Percentiles rank a stretch among this genome's conserved stretches.
These are phyloP conservation scores for Conoideocrella luteorostrata DNA, from an alignment of 2,329 filamentous ascomycete species.

Conservation along the genomic window DNA sequence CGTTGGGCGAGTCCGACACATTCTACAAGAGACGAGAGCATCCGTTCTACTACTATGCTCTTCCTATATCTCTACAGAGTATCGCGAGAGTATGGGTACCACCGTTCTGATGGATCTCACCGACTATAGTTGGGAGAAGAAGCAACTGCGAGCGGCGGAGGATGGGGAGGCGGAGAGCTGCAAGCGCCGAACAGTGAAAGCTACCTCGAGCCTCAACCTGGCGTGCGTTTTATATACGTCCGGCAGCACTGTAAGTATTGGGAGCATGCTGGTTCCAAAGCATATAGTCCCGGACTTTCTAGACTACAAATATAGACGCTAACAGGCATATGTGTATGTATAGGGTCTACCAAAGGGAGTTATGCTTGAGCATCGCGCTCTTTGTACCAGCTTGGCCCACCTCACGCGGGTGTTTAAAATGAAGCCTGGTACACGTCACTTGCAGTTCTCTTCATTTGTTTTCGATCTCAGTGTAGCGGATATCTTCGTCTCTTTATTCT, in stretches of 20 bases:
- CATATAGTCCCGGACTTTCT: too few relatives aligned
- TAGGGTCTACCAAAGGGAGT: background rate
- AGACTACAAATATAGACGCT: too few relatives aligned
- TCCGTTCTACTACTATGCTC: background rate
- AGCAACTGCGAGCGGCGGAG: too few relatives aligned
- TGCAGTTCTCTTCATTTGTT: slow-evolving; percentile 1
- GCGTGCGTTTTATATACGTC: too few relatives aligned
- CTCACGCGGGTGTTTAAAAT: background rate
- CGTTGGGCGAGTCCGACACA: background rate
- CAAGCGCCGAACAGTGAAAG: too few relatives aligned
- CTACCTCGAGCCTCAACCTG: too few relatives aligned
- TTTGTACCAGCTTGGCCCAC: background rate
- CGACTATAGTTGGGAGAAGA: too few relatives aligned
- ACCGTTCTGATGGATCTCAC: too few relatives aligned
- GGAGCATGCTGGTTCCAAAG: too few relatives aligned
- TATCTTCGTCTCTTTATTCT: slow-evolving; percentile 6
- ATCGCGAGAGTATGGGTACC: background rate
- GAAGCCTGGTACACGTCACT: background rate
- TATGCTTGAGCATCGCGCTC: background rate
- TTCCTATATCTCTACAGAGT: background rate
- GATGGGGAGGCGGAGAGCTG: too few relatives aligned
- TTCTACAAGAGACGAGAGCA: background rate
- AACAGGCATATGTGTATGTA: too few relatives aligned
- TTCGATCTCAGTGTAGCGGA: slow-evolving; percentile 3
- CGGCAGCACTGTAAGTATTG: too few relatives aligned